A percentile compares a stretch with the other conserved stretches of the same genome.
phyloP scores from a whole-genome alignment of 257 asterid species.

The Rauvolfia tetraphylla region DNA sequence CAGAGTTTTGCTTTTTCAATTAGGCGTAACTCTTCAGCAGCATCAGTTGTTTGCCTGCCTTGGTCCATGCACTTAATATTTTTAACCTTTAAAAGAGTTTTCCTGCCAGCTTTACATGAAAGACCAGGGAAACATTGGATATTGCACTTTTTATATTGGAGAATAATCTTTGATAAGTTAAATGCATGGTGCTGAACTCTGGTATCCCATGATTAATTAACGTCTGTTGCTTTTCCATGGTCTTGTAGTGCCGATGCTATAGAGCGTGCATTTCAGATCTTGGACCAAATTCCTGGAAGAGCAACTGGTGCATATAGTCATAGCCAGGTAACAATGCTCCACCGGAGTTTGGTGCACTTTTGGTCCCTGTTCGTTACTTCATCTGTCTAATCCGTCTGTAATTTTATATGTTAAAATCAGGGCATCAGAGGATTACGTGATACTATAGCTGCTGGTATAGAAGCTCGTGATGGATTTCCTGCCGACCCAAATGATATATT shows the following conservation, averaged over 20 bases:
- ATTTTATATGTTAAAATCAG: conserved; percentile 30
- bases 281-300: conserved; percentile 95
- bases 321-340: conserved; percentile 66
- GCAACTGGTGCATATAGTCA: conserved; percentile 99
- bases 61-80: neutral
- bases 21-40: neutral
- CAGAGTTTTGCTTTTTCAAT: no score
- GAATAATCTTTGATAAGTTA: conserved; percentile 7
- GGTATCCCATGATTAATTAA: conserved; percentile 7
- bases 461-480: conserved; percentile 96
- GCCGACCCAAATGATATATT: conserved; percentile 87
- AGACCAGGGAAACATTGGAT: neutral
- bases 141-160: neutral
- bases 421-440: conserved; percentile 97
- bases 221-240: conserved; percentile 1
- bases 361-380: neutral
- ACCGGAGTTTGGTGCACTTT: conserved; percentile 12
- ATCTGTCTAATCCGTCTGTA: neutral
- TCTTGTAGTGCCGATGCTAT: conserved; percentile 79
- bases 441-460: conserved; percentile 87
- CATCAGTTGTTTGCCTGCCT: neutral
- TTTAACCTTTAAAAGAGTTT: neutral
- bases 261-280: conserved; percentile 85
- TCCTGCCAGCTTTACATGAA: neutral
- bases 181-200: conserved; percentile 3